Base-by-base conservation (phyloP, 805 yeast species). In the Myxozyma nipponensis region DNA sequence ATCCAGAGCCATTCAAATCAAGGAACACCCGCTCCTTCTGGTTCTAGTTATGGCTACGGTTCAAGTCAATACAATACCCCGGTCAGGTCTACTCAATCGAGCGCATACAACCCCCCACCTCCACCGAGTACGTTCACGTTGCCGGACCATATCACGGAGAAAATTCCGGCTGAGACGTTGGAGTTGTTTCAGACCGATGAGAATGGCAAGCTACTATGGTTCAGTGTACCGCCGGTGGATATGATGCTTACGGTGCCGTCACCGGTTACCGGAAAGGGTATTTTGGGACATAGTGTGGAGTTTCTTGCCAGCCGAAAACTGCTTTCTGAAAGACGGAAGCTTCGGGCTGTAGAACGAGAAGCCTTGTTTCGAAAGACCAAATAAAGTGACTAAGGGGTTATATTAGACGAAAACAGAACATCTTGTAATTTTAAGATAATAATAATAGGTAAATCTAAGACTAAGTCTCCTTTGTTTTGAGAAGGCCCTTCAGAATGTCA, bases 401-500 rank as follows among this genome's bases (percentile, higher is more conserved):
- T 28, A 28, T 28, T 7, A n/a, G n/a, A n/a, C n/a, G n/a, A n/a
- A n/a, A n/a, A n/a, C n/a, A n/a, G n/a, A n/a, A n/a, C n/a, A n/a
- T 28, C 13, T 28, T 28, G 13, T 28, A 36, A 7, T 7, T 9
- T 36, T 18, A 36, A 36, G 23, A 36, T 7, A 36, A 18, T 21
- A 18, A 18, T 36, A 36, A 36, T 18, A 18, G 23, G 21, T 7
- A n/a, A n/a, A n/a, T n/a, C n/a, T 35, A 35, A 7, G 6, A 17
- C 23, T 28, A 28, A 4, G 9, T 4, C 4, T 4, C 19, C 62
- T 82, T 84, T 52, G 72, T 81, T 18, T 82, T 84, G 17, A 91
- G 84, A 57, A 93, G 72, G 0, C 98, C 98, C 59, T 77, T 84
- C 71, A 93, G 85, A 76, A 93, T 90, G 66, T 93, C 98, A 63